phyloP scores from a whole-genome alignment of 2,329 filamentous ascomycete genomes.

The Golovinomyces cichoracearum region DNA sequence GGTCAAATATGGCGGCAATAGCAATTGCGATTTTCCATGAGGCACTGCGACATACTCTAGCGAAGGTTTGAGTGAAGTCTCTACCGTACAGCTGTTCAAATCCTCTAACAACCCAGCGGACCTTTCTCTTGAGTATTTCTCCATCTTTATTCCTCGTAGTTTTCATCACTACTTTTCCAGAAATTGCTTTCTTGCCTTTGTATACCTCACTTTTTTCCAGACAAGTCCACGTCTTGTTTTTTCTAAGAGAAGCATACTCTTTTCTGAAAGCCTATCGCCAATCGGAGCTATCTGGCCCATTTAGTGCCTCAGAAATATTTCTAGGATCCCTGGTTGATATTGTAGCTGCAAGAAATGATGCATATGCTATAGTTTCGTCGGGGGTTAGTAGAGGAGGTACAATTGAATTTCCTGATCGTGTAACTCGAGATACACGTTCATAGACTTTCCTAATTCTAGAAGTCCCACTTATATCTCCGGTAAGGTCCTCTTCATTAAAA shows the following conservation, averaged over 20 bases:
- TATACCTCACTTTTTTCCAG: background rate
- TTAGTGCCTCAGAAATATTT: background rate
- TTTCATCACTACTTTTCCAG: background rate
- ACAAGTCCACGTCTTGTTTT: background rate
- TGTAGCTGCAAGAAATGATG: background rate
- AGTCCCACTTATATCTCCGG: background rate
- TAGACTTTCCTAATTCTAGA: background rate
- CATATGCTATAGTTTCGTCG: background rate
- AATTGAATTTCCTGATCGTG: background rate
- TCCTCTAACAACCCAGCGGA: background rate
- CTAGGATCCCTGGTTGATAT: background rate
- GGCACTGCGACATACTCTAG: background rate
- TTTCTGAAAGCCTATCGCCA: background rate
- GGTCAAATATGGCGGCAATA: background rate
- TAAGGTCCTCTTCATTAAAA: background rate
- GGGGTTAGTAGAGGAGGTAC: background rate
- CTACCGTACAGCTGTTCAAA: background rate
- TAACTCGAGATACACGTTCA: background rate
- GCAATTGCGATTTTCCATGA: background rate
- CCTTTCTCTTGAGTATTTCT: background rate
- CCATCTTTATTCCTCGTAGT: slow-evolving; percentile 1
- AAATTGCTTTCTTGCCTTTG: background rate
- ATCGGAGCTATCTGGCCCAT: background rate
- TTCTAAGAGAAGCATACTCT: background rate
- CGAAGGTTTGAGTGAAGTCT: background rate